Percentiles rank a stretch among this genome's conserved stretches.
phyloP scores from a whole-genome alignment of 257 asterid species.

The Paraleonurus japonicus region DNA sequence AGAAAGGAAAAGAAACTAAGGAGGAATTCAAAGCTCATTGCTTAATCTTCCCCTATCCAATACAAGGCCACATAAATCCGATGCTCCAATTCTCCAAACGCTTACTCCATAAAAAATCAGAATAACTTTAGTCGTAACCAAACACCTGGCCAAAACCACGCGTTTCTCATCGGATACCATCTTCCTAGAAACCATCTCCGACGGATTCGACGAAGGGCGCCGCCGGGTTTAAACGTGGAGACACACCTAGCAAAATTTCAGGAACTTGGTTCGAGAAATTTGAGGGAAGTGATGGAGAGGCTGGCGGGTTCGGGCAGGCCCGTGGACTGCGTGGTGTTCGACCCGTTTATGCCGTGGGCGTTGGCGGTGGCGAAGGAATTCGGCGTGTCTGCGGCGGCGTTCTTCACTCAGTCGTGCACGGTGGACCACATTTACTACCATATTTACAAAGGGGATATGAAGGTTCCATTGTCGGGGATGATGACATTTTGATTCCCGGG shows the following conservation, averaged over 20 bases:
- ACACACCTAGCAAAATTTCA: slow-evolving; percentile 3
- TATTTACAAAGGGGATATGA: slow-evolving; percentile 27
- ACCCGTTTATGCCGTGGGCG: slow-evolving; percentile 40
- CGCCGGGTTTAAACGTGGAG: neutral
- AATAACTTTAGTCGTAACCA: slow-evolving; percentile 32
- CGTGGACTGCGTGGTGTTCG: slow-evolving; percentile 41
- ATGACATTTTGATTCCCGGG: slow-evolving; percentile 39
- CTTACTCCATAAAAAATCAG: slow-evolving; percentile 25
- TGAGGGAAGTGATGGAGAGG: slow-evolving; percentile 4
- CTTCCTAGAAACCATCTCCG: slow-evolving; percentile 39
- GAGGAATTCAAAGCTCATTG: slow-evolving; percentile 29
- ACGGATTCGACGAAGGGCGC: slow-evolving; percentile 40
- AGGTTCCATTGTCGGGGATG: slow-evolving; percentile 26
- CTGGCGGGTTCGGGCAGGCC: slow-evolving; percentile 31
- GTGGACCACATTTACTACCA: slow-evolving; percentile 36
- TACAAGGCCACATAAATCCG: slow-evolving; percentile 57
- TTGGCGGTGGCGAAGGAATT: slow-evolving; percentile 33
- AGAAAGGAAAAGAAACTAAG: slow-evolving; percentile 14
- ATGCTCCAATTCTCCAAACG: slow-evolving; percentile 58
- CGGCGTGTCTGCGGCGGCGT: slow-evolving; percentile 36
- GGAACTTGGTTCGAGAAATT: slow-evolving; percentile 21
- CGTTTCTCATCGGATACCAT: slow-evolving; percentile 15
- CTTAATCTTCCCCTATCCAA: slow-evolving; percentile 40
- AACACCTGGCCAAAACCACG: slow-evolving; percentile 22
- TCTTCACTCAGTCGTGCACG: slow-evolving; percentile 54